Evolutionary conservation across 2,329 filamentous ascomycete species (phyloP), one percentile per base, ranked within the genome.

Genomic region (Ophiostoma triangulosporum): DNA sequence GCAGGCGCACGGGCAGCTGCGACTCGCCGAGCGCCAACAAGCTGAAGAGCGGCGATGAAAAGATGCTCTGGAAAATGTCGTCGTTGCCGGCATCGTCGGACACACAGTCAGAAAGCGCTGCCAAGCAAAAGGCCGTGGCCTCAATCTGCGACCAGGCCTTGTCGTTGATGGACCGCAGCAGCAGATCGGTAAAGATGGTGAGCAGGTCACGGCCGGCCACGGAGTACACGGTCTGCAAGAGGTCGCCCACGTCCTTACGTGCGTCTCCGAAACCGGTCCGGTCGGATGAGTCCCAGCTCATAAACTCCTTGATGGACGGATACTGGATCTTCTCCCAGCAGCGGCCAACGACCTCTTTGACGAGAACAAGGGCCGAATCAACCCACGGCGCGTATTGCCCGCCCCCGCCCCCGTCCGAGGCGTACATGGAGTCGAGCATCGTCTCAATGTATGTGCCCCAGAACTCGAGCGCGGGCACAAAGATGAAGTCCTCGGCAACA

Each of bases 401-500:
- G 11, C 46, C 29, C 17, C 20, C 17, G 46, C 46, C 27, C 3
- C 22, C 46, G 4, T 68, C 67, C 24, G 74, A 70, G n/a, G 75
- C 73, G 29, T 33, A 48, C 46, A 48, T 68, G 9, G 68, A 71
- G 63, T 81, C 84, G 56, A 73, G 77, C 70, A 81, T 73, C 12
- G 78, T 77, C 66, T 89, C 86, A 6, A 86, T 78, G 63, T 83
- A 88, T 1, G 79, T 82, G 17, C 79, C 83, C 87, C 88, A 93
- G 64, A 93, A 91, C 61, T 93, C 86, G 14, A 91, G 73, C 1
- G 83, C 79, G 1, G 81, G 78, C 0, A 86, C 77, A 53, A 88
- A 89, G 11, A 89, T 79, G 58, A 80, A 81, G 61, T 93, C 85
- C 53, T 91, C 86, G 4, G 77, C 77, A 1, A 83, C 81, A 1